Percentiles rank a stretch among this genome's conserved stretches.
phyloP scores from a whole-genome alignment of 164 flowering plant genomes.

The Dillenia turbinata region DNA sequence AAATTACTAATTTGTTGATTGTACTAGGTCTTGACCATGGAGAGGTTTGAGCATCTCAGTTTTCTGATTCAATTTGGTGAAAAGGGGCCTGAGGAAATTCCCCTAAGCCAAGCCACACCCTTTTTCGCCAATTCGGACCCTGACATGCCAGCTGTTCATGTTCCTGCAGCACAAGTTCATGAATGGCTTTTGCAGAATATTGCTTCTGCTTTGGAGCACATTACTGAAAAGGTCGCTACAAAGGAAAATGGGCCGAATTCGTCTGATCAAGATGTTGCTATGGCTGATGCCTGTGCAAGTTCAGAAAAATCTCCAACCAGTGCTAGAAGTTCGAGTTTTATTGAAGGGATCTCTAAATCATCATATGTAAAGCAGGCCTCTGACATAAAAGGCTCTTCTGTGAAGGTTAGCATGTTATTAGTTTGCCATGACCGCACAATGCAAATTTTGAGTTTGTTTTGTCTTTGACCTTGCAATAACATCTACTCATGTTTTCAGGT shows the following conservation, averaged over 20 bases:
- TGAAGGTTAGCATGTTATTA: constrained; percentile 54
- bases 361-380: constrained; percentile 75
- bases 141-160: constrained; percentile 97
- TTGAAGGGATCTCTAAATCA: constrained; percentile 92
- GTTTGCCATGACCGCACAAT: background rate
- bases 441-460: too few relatives aligned
- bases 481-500: constrained; percentile 42
- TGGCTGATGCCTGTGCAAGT: constrained; percentile 77
- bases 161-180: constrained; percentile 87
- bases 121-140: constrained; percentile 99
- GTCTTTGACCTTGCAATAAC: too few relatives aligned
- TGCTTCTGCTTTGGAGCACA: constrained; percentile 58
- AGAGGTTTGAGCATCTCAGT: constrained; percentile 89
- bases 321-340: constrained; percentile 57
- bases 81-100: constrained; percentile 56
- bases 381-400: constrained; percentile 78
- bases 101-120: constrained; percentile 82
- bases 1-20: background rate
- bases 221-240: constrained; percentile 55
- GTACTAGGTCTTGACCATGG: constrained; percentile 76
- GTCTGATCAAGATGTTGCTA: constrained; percentile 81
- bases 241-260: constrained; percentile 79
- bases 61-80: constrained; percentile 84
- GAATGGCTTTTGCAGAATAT: constrained; percentile 85
- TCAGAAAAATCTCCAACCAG: constrained; percentile 40